phyloP scores from a whole-genome alignment of 805 yeast species.

The Zygoascus bituminiphila region DNA sequence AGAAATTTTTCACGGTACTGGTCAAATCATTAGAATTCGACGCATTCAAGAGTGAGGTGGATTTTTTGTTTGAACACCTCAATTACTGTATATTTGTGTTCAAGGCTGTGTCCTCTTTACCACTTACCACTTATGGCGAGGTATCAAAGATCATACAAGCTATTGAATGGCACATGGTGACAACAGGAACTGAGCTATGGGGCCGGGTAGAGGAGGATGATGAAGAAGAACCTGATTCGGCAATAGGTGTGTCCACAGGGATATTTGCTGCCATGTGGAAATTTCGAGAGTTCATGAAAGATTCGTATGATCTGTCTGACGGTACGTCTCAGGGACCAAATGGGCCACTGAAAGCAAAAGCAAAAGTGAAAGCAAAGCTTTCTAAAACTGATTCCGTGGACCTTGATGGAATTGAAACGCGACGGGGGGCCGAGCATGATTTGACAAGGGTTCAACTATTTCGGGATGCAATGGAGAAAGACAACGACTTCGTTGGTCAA shows the following conservation, averaged over 20 bases:
- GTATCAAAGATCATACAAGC: conserved; percentile 37
- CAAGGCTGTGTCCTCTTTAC: conserved; percentile 34
- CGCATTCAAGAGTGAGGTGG: conserved; percentile 21
- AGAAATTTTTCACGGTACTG: conserved; percentile 34
- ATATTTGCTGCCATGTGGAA: conserved; percentile 9
- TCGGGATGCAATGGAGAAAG: neutral
- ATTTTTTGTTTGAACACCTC: conserved; percentile 17
- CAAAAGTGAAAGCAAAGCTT: neutral
- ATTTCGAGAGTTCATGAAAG: neutral
- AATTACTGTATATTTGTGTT: conserved; percentile 31
- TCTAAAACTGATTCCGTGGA: neutral
- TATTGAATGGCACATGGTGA: conserved; percentile 37
- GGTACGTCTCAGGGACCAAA: neutral
- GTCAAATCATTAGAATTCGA: conserved; percentile 28
- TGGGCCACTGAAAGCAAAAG: neutral
- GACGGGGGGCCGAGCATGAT: neutral
- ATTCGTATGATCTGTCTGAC: neutral
- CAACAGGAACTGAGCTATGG: conserved; percentile 29
- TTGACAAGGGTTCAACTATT: neutral
- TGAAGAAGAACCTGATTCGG: conserved; percentile 5
- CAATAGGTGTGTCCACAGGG: conserved; percentile 6
- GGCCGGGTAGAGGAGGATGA: conserved; percentile 5
- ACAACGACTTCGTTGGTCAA: neutral
- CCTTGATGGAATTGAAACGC: neutral
- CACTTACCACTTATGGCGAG: conserved; percentile 43